These are phyloP conservation scores for Cyclotella sp. DNA, from an alignment of 108 stramenopile genomes.

Conservation along the genomic window DNA sequence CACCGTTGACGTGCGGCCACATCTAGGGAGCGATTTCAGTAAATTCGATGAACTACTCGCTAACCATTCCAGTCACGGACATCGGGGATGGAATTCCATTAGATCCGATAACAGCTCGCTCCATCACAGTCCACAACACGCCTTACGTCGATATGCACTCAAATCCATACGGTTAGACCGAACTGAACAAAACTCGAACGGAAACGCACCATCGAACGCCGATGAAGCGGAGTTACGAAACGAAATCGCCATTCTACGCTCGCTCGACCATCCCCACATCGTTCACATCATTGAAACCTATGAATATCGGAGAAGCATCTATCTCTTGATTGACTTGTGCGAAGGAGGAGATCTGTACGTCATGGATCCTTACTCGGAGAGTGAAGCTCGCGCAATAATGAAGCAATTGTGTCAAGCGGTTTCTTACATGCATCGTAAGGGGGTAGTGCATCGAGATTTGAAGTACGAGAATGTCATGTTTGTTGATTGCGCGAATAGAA, in stretches of 20 bases:
- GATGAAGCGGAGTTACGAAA: slow-evolving; percentile 69
- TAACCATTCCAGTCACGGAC: background rate
- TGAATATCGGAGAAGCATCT: slow-evolving; percentile 69
- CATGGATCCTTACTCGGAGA: slow-evolving; percentile 85
- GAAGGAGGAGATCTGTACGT: slow-evolving; percentile 86
- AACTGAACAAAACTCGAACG: slow-evolving; percentile 5
- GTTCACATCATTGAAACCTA: slow-evolving; percentile 79
- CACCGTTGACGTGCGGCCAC: background rate
- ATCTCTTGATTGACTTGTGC: slow-evolving; percentile 85
- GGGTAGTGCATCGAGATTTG: slow-evolving; percentile 83
- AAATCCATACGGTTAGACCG: slow-evolving; percentile 75
- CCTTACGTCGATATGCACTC: slow-evolving; percentile 59
- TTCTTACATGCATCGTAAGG: slow-evolving; percentile 81
- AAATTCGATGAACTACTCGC: background rate
- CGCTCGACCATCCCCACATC: slow-evolving; percentile 90
- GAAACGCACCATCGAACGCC: slow-evolving; percentile 26
- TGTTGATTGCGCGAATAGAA: slow-evolving; percentile 42
- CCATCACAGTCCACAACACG: slow-evolving; percentile 4
- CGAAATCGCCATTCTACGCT: slow-evolving; percentile 84
- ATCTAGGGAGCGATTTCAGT: background rate
- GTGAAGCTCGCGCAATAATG: slow-evolving; percentile 62
- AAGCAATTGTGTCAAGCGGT: slow-evolving; percentile 72
- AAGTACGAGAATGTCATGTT: slow-evolving; percentile 93
- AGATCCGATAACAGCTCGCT: background rate
- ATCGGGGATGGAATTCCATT: background rate